phyloP scores from a whole-genome alignment of 1,284 basidiomycete genomes.

The Heterobasidion annosum region DNA sequence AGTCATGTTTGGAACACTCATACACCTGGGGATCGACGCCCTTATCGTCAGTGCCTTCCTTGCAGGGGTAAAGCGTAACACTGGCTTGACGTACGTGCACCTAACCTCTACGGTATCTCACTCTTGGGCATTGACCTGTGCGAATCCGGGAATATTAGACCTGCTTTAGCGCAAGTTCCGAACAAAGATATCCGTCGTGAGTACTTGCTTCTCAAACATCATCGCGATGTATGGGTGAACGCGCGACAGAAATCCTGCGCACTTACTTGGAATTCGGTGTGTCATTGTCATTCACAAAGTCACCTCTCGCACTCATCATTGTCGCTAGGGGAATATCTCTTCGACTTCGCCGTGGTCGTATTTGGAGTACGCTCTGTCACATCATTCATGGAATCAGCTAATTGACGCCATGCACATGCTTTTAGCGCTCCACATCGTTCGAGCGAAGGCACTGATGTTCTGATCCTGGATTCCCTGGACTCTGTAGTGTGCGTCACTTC shows the following conservation, averaged over 20 bases:
- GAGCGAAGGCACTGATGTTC: conserved; percentile 37
- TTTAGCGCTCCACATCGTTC: conserved; percentile 34
- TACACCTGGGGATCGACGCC: conserved; percentile 73
- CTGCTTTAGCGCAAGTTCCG: conserved; percentile 59
- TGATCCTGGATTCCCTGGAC: not conserved
- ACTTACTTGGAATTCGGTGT: conserved; percentile 73
- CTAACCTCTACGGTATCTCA: not conserved
- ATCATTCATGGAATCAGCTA: not conserved
- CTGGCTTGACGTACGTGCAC: conserved; percentile 65
- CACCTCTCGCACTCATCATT: not conserved
- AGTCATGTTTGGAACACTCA: conserved; percentile 50
- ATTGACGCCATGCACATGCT: conserved; percentile 3
- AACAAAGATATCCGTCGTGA: conserved; percentile 79
- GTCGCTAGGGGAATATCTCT: conserved; percentile 61
- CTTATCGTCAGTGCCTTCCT: conserved; percentile 70
- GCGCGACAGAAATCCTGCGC: conserved; percentile 50
- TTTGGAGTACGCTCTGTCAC: conserved; percentile 33
- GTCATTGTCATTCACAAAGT: conserved; percentile 12
- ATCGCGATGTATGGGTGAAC: conserved; percentile 4
- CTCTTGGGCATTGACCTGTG: not conserved
- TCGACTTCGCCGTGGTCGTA: conserved; percentile 76
- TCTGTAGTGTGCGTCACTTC: not conserved
- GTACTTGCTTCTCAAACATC: conserved; percentile 20
- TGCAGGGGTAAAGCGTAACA: conserved; percentile 72
- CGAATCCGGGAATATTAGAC: conserved; percentile 28